These are phyloP conservation scores for Penicilliopsis zonata DNA, from an alignment of 495 filamentous ascomycete genomes.

Conservation along the genomic window DNA sequence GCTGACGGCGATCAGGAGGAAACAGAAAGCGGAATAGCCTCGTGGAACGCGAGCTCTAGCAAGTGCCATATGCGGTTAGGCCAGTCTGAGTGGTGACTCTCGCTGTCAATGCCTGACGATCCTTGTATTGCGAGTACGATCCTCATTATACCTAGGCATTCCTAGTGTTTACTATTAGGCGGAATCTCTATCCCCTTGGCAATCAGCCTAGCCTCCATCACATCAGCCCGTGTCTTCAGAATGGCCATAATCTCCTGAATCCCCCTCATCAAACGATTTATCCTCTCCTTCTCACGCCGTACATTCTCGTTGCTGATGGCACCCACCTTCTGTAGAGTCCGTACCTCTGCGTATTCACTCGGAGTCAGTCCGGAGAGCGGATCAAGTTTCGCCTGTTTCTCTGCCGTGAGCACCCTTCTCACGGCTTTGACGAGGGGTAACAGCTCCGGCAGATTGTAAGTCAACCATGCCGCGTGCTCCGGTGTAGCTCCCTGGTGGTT, in stretches of 20 bases:
- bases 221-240: constrained; percentile 2
- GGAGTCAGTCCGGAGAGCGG: constrained; percentile 6
- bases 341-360: constrained; percentile 11
- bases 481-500: constrained; percentile 10
- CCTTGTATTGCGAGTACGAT: neutral
- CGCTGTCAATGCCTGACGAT: neutral
- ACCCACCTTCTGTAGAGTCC: constrained; percentile 10
- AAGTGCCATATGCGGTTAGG: neutral
- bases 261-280: constrained; percentile 6
- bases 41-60: too few species aligned
- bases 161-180: too few species aligned
- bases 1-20: too few species aligned
- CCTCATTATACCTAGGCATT: too few species aligned
- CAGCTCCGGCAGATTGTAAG: constrained; percentile 4
- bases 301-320: constrained; percentile 10
- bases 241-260: constrained; percentile 8
- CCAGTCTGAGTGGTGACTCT: neutral
- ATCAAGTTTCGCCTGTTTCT: constrained; percentile 5
- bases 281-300: constrained; percentile 10
- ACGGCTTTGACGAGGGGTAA: constrained; percentile 17
- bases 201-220: neutral
- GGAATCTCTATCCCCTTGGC: too few species aligned
- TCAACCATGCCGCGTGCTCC: constrained; percentile 18
- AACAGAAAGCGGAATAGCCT: too few species aligned
- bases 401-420: constrained; percentile 7